Conservation (phyloP, 1,284 basidiomycete species). For the Tremellales sp. region DNA sequence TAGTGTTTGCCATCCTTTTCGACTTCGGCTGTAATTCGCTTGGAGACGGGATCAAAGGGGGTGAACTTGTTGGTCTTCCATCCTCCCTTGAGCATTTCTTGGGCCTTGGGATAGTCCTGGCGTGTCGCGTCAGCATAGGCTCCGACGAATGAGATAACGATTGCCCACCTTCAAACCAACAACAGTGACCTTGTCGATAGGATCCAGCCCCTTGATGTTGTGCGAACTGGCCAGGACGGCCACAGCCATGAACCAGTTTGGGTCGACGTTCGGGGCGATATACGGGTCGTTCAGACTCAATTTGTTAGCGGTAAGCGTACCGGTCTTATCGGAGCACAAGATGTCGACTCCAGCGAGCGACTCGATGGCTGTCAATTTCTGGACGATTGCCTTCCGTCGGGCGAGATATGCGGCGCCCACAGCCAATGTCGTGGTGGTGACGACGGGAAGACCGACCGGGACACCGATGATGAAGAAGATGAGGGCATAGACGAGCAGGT, state of each 20-base stretch:
- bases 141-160: background rate
- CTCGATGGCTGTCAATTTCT: conserved; percentile 60
- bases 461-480: conserved; percentile 54
- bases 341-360: conserved; percentile 58
- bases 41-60: conserved; percentile 58
- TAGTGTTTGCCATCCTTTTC: conserved; percentile 54
- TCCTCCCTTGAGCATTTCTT: conserved; percentile 53
- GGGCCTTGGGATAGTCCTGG: conserved; percentile 54
- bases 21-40: conserved; percentile 58
- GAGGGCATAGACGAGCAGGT: conserved; percentile 50
- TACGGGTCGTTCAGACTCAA: conserved; percentile 56
- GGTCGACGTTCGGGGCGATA: conserved; percentile 51
- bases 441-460: conserved; percentile 56
- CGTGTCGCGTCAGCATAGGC: background rate
- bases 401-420: conserved; percentile 59
- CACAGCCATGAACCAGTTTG: conserved; percentile 54
- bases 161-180: conserved; percentile 50
- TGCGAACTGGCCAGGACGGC: conserved; percentile 57
- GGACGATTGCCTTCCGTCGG: conserved; percentile 58
- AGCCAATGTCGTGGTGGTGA: conserved; percentile 56
- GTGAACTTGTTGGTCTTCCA: conserved; percentile 57
- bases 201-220: conserved; percentile 56
- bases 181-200: conserved; percentile 58
- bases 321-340: conserved; percentile 59
- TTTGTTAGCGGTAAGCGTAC: conserved; percentile 56